Evolutionary conservation across 345 rosid species (phyloP), one percentile per base, ranked within the genome.

Genomic region (Schrenkiella parvula): DNA sequence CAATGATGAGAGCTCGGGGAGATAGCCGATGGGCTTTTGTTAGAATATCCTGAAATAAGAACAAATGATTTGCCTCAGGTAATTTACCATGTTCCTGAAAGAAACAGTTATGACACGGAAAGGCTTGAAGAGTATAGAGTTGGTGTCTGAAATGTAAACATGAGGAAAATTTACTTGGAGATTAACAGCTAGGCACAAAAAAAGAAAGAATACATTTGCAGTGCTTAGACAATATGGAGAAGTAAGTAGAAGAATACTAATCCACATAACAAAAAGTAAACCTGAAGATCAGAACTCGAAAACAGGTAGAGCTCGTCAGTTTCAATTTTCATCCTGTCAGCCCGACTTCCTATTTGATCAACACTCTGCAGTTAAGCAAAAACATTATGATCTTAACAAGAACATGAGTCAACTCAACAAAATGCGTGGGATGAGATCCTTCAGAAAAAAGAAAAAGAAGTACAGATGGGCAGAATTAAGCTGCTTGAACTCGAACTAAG

Each of bases 261-360:
- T 64, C 23, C 17, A 54, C 48, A 54, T 14, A 32, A 8, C 5
- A 38, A 15, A 38, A 6, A 11, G 39, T 15, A 43, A 62, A 88
- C 98, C 97, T 90, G 96, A 82, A 90, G 76, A 80, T 93, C 96
- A 52, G 97, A 90, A 62, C 97, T 86, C 4, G 96, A 87, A 78
- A 90, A 88, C 38, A 93, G 77, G 83, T 78, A 90, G 75, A 93
- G 85, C 56, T 87, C 86, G 32, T 87, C 85, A 10, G 90, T 65
- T 67, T 50, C 79, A 80, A 93, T 88, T 21, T 64, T 74, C 84
- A 93, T 41, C 13, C 97, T 90, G 74, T 84, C 92, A 72, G 97
- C 98, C 71, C 98, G 88, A 80, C 84, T 82, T 57, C 90, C 87
- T 74, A 93, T 89, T 83, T 93, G 98, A 75, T 90, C 96, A 17